Evolutionary conservation across 306 rosid species (phyloP), one percentile per base, ranked within the genome.

Genomic region (Ceratonia siliqua): DNA sequence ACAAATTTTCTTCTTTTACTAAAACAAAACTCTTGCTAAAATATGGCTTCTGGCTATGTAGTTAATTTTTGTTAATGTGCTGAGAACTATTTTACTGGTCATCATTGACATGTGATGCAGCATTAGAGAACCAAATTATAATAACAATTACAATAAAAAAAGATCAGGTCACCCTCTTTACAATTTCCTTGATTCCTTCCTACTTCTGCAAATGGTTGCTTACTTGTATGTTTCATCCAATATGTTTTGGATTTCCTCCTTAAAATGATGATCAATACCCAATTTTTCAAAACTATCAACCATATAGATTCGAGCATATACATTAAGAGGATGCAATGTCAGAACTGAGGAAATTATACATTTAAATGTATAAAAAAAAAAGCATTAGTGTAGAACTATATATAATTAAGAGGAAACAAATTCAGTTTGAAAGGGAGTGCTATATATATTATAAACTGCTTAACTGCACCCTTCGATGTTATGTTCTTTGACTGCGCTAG

Each of bases 201-300:
- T n/a, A n/a, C n/a, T n/a, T n/a, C n/a, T n/a, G n/a, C n/a, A n/a
- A n/a, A n/a, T n/a, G n/a, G n/a, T n/a, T n/a, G n/a, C n/a, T 58
- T 85, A 89, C 96, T 90, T 82, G 79, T 86, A 84, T 61, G 86
- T 89, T 81, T 89, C 90, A 65, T 89, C 91, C 52, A 93, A 81
- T 65, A 81, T 88, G 30, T 74, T 79, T 57, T 2, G 82, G 57
- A 91, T 87, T 78, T 93, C 94, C 58, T 86, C 86, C 72, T 77
- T 57, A 77, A 93, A 93, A 84, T 88, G 89, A 74, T 67, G 80
- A 77, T 50, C 72, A 71, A 91, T 78, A 8, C 97, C 94, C 89
- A 93, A 79, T 55, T 83, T 89, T 72, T 93, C 89, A 63, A 93
- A 92, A 78, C 55, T 84, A 56, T 87, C 93, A 48, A 88, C 79